Evolutionary conservation across 306 rosid genomes (phyloP).

Genomic region (Dicorynia guianensis): DNA sequence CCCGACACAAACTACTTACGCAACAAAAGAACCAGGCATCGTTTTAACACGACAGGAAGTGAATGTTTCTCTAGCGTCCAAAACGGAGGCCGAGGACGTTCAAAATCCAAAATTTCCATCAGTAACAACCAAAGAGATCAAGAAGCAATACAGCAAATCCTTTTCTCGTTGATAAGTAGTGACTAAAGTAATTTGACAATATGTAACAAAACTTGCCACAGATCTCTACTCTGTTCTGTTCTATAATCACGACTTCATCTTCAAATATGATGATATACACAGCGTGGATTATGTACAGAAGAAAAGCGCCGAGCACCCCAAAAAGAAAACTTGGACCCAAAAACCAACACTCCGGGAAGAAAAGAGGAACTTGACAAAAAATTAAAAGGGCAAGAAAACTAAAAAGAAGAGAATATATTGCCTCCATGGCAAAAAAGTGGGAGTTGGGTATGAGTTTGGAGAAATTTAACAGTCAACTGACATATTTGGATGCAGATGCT

Average conservation of each 20-base stretch:
- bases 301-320: constrained; percentile 38
- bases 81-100: neutral
- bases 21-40: too few species aligned
- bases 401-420: constrained; percentile 9
- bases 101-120: too few species aligned
- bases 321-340: constrained; percentile 18
- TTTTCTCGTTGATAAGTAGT: too few species aligned
- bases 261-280: constrained; percentile 29
- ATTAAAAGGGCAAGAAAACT: neutral
- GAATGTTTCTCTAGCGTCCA: too few species aligned
- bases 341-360: constrained; percentile 25
- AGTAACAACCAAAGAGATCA: neutral
- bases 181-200: neutral
- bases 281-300: constrained; percentile 30
- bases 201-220: neutral
- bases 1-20: too few species aligned
- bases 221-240: neutral
- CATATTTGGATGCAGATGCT: constrained; percentile 65
- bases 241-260: constrained; percentile 15
- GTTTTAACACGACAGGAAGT: too few species aligned
- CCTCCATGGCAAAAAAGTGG: constrained; percentile 17
- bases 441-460: neutral
- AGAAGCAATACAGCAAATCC: neutral
- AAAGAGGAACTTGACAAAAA: neutral
- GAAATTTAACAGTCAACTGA: constrained; percentile 41